Conservation (phyloP, 441 rosid species). For the Sinapis alba region DNA sequence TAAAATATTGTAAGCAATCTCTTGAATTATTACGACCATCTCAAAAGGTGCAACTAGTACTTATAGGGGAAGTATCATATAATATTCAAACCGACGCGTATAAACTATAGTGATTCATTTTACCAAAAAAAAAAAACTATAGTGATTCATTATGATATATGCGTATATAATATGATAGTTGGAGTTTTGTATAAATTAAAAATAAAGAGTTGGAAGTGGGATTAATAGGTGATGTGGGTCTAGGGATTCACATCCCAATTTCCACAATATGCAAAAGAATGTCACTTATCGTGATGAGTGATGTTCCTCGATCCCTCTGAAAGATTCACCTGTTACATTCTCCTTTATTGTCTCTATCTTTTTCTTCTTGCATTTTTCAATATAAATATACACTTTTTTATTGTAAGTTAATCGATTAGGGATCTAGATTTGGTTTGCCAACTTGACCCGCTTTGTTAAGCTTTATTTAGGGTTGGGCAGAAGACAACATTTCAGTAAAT, state of each 20-base stretch:
- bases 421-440: slow-evolving; percentile 28
- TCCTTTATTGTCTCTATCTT: slow-evolving; percentile 42
- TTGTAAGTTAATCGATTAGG: slow-evolving; percentile 12
- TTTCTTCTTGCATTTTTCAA: slow-evolving; percentile 24
- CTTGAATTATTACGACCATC: slow-evolving; percentile 38
- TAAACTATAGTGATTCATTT: slow-evolving; percentile 26
- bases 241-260: slow-evolving; percentile 43
- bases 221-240: slow-evolving; percentile 40
- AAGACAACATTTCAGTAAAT: slow-evolving; percentile 12
- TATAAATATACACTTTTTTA: slow-evolving; percentile 4
- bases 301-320: slow-evolving; percentile 44
- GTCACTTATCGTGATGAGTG: slow-evolving; percentile 44
- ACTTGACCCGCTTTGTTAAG: slow-evolving; percentile 6
- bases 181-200: slow-evolving; percentile 28
- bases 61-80: slow-evolving; percentile 16
- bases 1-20: slow-evolving; percentile 33
- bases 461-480: slow-evolving; percentile 2
- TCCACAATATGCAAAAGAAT: slow-evolving; percentile 44
- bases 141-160: slow-evolving; percentile 21
- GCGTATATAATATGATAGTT: slow-evolving; percentile 30
- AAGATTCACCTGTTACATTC: slow-evolving; percentile 43
- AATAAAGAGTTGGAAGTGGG: slow-evolving; percentile 28
- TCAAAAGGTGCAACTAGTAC: slow-evolving; percentile 40
- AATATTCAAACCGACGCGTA: slow-evolving; percentile 34
- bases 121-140: no score